These are phyloP conservation scores for Cyberlindnera maritima DNA, from an alignment of 805 yeast genomes.

Conservation along the genomic window DNA sequence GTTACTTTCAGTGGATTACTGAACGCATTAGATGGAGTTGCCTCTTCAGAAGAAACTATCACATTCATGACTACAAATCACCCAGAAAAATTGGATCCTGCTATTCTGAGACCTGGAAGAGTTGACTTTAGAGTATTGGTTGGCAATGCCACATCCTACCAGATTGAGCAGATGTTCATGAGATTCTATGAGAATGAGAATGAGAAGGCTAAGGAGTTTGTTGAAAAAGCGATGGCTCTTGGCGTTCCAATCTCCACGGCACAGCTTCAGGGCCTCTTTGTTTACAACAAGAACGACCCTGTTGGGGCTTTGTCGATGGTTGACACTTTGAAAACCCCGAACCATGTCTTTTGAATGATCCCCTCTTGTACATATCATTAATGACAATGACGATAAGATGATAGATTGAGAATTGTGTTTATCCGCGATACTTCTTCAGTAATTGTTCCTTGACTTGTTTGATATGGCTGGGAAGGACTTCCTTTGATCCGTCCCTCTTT, in stretches of 20 bases:
- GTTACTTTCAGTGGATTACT: conserved; percentile 93
- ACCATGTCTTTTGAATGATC: conserved; percentile 29
- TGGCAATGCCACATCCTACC: conserved; percentile 83
- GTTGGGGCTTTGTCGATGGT: conserved; percentile 69
- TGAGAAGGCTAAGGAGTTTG: conserved; percentile 48
- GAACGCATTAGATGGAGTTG: conserved; percentile 95
- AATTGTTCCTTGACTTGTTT: conserved; percentile 33
- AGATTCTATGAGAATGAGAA: conserved; percentile 73
- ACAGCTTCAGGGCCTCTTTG: conserved; percentile 92
- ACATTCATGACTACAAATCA: conserved; percentile 99
- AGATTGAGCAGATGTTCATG: conserved; percentile 79
- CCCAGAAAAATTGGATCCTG: conserved; percentile 91
- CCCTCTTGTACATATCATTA: conserved; percentile 12
- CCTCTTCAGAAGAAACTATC: conserved; percentile 93
- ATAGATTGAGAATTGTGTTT: background rate
- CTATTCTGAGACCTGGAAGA: conserved; percentile 91
- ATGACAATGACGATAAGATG: background rate
- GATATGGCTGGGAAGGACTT: conserved; percentile 41
- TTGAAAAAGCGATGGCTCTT: conserved; percentile 39
- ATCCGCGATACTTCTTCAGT: conserved; percentile 37
- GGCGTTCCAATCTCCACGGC: conserved; percentile 79
- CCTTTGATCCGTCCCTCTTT: conserved; percentile 39
- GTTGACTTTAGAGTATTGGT: conserved; percentile 80
- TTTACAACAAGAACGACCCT: conserved; percentile 84
- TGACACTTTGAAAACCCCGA: conserved; percentile 32